phyloP scores from a whole-genome alignment of 2,329 filamentous ascomycete species.

The Botrytis galanthina region DNA sequence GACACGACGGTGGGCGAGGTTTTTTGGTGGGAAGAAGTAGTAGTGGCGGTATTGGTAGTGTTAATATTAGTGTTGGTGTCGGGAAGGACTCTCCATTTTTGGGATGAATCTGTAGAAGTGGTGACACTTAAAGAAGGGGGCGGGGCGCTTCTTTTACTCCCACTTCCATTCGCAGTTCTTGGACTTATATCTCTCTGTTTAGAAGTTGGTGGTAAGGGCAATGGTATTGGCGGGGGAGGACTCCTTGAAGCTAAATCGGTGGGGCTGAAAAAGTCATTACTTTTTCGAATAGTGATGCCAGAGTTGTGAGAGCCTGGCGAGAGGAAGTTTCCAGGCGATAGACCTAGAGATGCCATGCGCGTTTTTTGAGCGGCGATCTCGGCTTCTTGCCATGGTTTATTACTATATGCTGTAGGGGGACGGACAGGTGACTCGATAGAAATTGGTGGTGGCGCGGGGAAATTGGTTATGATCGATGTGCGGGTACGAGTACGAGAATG shows the following conservation, averaged over 20 bases:
- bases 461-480: slow-evolving; percentile 3
- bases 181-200: slow-evolving; percentile 5
- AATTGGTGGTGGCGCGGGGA: slow-evolving; percentile 28
- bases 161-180: too few species aligned
- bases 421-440: slow-evolving; percentile 23
- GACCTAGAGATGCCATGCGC: slow-evolving; percentile 15
- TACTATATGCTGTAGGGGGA: background rate
- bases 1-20: slow-evolving; percentile 29
- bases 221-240: slow-evolving; percentile 47
- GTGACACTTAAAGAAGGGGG: background rate
- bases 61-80: background rate
- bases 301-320: background rate
- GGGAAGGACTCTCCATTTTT: slow-evolving; percentile 31
- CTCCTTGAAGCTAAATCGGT: slow-evolving; percentile 16
- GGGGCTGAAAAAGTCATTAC: slow-evolving; percentile 21
- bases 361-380: slow-evolving; percentile 30
- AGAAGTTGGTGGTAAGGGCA: slow-evolving; percentile 38
- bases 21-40: background rate
- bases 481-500: slow-evolving; percentile 20
- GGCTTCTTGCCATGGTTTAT: slow-evolving; percentile 31
- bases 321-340: slow-evolving; percentile 8
- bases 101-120: background rate
- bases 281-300: slow-evolving; percentile 16
- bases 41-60: background rate
- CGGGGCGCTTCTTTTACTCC: slow-evolving; percentile 1